Base-by-base conservation (phyloP, 106 monocot species). In the Phalaenopsis aphrodite region DNA sequence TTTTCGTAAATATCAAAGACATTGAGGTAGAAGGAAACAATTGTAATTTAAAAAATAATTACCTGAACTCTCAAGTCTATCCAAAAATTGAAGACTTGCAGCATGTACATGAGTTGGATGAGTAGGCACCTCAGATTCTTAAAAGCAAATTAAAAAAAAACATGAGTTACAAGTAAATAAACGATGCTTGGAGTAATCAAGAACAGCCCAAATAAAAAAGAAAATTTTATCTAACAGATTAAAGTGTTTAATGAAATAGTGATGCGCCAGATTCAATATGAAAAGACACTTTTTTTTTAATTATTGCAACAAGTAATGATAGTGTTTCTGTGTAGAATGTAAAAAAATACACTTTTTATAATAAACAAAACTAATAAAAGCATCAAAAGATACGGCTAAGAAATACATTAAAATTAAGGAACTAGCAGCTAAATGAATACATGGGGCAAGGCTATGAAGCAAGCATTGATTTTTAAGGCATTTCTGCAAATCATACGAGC, bases 11-110 rank as follows among this genome's bases (percentile, higher is more conserved):
- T 39, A 69, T 69, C 14, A 36, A 69, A 74, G 43, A 19, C 74
- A 74, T 74, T 5, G 17, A 43, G 45, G 36, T 74, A 16, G 37
- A 74, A 30, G 30, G 30, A 19, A 69, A 39, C 39, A 69, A 14
- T 11, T 74, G 5, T 42, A 45, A 45, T 74, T 7, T 43, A 74
- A 74, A 74, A 42, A 74, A 18, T 41, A 74, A 15, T 48, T 76
- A 76, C 76, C 76, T 48, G 76, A 76, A 76, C 76, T 76, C 76
- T 76, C 76, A 2, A 49, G 46, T 46, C 48, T 76, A 48, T 76
- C 76, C 76, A 76, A 49, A 52, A 76, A 76, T 24, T 76, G 76
- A 76, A 48, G 49, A 49, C 76, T 76, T 30, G 76, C 1, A 74
- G 74, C 76, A 12, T 49, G 76, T 12, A 42, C 75, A 75, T 75